Base-by-base conservation (phyloP, 805 yeast genomes). In the Starmerella floricola region DNA sequence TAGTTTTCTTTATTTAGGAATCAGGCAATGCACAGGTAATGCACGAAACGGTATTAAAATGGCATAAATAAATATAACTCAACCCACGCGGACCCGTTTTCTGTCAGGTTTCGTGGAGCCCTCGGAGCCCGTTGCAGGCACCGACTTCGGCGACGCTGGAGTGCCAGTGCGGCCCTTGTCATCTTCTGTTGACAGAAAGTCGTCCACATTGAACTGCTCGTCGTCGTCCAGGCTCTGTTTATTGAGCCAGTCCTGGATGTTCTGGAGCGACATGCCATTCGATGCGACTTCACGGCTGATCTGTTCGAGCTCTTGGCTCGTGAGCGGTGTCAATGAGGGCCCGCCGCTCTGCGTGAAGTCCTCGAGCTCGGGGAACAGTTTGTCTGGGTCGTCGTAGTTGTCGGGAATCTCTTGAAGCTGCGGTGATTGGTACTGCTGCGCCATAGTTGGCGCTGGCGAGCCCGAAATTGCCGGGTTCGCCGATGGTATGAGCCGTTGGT, bases 191-290 rank as follows among this genome's bases (percentile, higher is more conserved):
- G 43, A 41, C 30, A 53, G 39, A 31, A 52, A 53, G 36, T 53
- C 57, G 38, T 53, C 48, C 30, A 52, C 54, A 28, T 53, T 48
- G 45, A 51, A 53, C 17, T 42, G 42, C 23, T 36, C 34, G 21
- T 50, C 47, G 20, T 42, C 40, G 40, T 40, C 45, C 34, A 23
- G 26, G 27, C 43, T 23, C 21, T 36, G 41, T 26, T 16, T 15
- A 31, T 27, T 20, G 6, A 51, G 42, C 50, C 48, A 47, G 35
- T 50, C 52, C 28, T 51, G 47, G 27, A 51, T 46, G 26, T 24
- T 35, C 36, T 50, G 48, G 29, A 51, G 20, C n/a, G 47, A 38
- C 16, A 13, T 16, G 18, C 46, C 49, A 15, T 47, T 42, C n/a
- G 26, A n/a, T 15, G 38, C 34, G 12, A 51, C 16, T 2, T 49